Evolutionary conservation across 2,329 filamentous ascomycete genomes (phyloP).

Genomic region (Colletotrichum eremochloae): DNA sequence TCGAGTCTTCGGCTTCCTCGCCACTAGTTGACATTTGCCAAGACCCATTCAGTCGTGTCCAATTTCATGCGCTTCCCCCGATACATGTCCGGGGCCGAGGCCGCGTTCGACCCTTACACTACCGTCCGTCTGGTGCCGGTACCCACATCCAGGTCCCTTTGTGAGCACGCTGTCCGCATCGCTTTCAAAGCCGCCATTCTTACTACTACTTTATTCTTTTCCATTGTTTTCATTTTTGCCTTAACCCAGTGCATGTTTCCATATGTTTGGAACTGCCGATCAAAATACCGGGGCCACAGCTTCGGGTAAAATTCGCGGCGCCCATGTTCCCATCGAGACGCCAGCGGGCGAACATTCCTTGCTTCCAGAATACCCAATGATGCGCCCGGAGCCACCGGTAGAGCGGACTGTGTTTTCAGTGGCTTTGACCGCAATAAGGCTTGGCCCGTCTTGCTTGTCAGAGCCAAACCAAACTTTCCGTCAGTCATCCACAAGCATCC

Average conservation of each 20-base stretch:
- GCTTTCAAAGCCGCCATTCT: neutral
- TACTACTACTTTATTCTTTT: too few relatives aligned
- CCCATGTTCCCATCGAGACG: neutral
- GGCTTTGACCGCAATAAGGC: neutral
- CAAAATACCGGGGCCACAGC: slow-evolving; percentile 14
- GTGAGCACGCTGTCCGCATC: neutral
- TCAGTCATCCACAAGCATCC: slow-evolving; percentile 21
- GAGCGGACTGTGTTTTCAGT: neutral
- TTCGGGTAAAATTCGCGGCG: slow-evolving; percentile 1
- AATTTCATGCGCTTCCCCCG: slow-evolving; percentile 24
- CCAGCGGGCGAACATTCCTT: neutral
- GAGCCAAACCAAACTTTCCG: slow-evolving; percentile 3
- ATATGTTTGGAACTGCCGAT: slow-evolving; percentile 8
- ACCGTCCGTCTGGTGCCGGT: slow-evolving; percentile 9
- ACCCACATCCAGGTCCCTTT: slow-evolving; percentile 7
- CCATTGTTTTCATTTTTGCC: slow-evolving; percentile 10
- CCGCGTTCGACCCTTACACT: slow-evolving; percentile 22
- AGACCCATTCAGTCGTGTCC: slow-evolving; percentile 5
- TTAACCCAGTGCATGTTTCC: slow-evolving; percentile 12
- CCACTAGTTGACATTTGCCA: slow-evolving; percentile 24
- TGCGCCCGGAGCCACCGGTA: neutral
- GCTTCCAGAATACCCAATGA: neutral
- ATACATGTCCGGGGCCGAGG: slow-evolving; percentile 32
- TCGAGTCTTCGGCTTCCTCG: slow-evolving; percentile 5
- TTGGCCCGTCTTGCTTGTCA: neutral